These are phyloP conservation scores for Cercospora janseana DNA, from an alignment of 2,329 filamentous ascomycete genomes.

Conservation along the genomic window DNA sequence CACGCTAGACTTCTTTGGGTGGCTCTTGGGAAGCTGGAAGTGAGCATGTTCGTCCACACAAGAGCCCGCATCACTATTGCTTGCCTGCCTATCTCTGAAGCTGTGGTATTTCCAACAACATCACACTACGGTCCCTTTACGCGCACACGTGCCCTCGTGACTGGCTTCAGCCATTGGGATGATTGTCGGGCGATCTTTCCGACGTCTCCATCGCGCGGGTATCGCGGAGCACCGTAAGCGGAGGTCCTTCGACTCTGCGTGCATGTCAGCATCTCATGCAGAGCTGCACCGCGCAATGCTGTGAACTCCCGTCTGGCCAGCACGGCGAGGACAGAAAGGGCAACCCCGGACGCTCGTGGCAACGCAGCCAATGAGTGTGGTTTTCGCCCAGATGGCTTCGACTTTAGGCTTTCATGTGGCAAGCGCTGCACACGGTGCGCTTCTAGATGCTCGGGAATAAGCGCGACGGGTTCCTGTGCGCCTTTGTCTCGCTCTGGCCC, in stretches of 20 bases:
- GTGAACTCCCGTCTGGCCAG: too few relatives aligned
- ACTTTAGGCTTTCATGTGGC: slow-evolving; percentile 5
- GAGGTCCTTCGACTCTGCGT: slow-evolving; percentile 1
- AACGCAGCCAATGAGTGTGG: background rate
- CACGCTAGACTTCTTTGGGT: slow-evolving; percentile 3
- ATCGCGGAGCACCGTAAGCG: background rate
- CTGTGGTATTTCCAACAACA: too few relatives aligned
- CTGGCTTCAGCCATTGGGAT: too few relatives aligned
- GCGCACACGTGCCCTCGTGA: too few relatives aligned
- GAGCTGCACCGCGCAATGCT: too few relatives aligned
- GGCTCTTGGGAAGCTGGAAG: background rate
- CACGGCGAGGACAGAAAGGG: too few relatives aligned
- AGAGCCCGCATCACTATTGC: background rate
- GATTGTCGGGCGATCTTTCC: background rate
- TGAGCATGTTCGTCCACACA: background rate
- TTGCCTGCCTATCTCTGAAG: too few relatives aligned
- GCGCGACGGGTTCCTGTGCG: too few relatives aligned
- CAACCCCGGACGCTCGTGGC: background rate
- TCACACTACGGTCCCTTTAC: too few relatives aligned
- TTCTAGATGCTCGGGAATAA: slow-evolving; percentile 3
- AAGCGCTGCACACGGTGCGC: background rate
- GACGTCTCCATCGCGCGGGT: slow-evolving; percentile 2
- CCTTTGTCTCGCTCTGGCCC: too few relatives aligned
- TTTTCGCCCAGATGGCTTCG: slow-evolving; percentile 5
- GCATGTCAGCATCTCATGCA: too few relatives aligned